phyloP scores from a whole-genome alignment of 2,329 filamentous ascomycete genomes.

The Colletotrichum spaethianum region DNA sequence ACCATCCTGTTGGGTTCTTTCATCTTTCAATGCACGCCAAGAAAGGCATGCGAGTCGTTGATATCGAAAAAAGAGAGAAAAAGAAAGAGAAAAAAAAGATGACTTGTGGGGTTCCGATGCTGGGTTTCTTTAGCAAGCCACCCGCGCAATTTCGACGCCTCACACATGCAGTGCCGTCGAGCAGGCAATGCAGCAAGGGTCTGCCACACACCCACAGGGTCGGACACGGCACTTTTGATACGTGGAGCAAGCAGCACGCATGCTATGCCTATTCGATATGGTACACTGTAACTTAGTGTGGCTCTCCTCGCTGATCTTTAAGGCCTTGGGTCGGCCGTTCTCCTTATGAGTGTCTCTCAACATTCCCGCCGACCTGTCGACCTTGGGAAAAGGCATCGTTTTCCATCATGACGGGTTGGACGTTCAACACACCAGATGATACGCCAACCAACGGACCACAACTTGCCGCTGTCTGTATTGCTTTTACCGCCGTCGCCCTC shows the following conservation, averaged over 20 bases:
- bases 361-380: not conserved
- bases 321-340: not conserved
- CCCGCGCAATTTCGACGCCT: constrained; percentile 32
- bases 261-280: not conserved
- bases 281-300: constrained; percentile 7
- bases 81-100: not conserved
- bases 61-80: not conserved
- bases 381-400: not conserved
- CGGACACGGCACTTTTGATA: not conserved
- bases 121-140: constrained; percentile 15
- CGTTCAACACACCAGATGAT: constrained; percentile 51
- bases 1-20: constrained; percentile 3
- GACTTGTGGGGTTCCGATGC: not conserved
- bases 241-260: not conserved
- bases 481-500: constrained; percentile 50
- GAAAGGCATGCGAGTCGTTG: not conserved
- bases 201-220: constrained; percentile 2
- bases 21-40: constrained; percentile 11
- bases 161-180: constrained; percentile 16
- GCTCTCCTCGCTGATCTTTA: not conserved
- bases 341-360: not conserved
- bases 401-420: constrained; percentile 51
- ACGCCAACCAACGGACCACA: constrained; percentile 52
- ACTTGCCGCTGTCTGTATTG: constrained; percentile 49
- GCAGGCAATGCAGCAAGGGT: constrained; percentile 19